Base-by-base conservation (phyloP, 1,284 basidiomycete species). In the Leccinum olivaceoglutinosum region DNA sequence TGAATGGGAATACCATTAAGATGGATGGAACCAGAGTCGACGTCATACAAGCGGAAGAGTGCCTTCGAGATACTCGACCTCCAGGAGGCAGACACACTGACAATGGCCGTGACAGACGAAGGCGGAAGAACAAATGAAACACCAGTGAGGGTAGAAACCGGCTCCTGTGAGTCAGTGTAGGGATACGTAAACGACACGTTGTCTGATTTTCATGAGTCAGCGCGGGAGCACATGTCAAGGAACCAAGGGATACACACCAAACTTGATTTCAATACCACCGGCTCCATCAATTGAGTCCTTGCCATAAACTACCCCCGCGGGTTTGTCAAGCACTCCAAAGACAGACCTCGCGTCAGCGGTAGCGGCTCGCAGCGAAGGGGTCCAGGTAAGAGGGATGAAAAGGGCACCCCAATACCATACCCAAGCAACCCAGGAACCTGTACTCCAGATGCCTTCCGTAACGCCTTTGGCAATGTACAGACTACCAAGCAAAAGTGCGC, bases 1-100 rank as follows among this genome's bases (percentile, higher is more conserved):
- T 89, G 93, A 87, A 97, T 90, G 70, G 96, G 92, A 70, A 90
- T 83, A 2, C 91, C 92, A 70, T 96, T 93, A 66, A 96, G 87
- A 59, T 85, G 75, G 67, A 92, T 90, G 38, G 86, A 80, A 66
- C 88, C 81, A 39, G 90, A 90, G 62, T 83, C 81, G 21, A 94
- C 81, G 71, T 96, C 94, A 74, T 96, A 96, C 78, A 97, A 94
- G 56, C 94, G 84, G 74, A 93, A 96, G 14, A 97, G 80, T 57
- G 94, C 81, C 16, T 92, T 87, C 62, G 94, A 77, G 61, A 95
- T 85, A 0, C 93, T 93, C 8, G 88, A 90, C 74, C 94, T 94
- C 49, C 21, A 25, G 21, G 21, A 25, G 21, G 21, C 91, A 16
- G 89, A 89, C 71, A 91, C 87, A 53, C 89, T 91, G 21, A 95